phyloP scores from a whole-genome alignment of 2,329 filamentous ascomycete genomes.

The Ceratocystis albifundus region DNA sequence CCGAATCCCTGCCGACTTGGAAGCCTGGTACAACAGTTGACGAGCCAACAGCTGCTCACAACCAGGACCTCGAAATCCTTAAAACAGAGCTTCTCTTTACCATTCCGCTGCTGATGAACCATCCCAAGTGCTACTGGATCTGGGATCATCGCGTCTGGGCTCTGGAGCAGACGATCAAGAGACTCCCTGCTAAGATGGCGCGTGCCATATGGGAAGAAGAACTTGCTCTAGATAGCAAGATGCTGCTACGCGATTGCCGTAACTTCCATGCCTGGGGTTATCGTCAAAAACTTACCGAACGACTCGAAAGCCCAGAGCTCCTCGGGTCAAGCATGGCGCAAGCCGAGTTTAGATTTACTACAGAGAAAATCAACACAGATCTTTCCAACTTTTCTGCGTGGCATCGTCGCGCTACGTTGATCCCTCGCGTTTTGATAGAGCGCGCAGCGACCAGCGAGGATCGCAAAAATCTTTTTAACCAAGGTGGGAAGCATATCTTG shows the following conservation, averaged over 20 bases:
- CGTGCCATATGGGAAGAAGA: conserved; percentile 71
- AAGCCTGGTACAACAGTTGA: conserved; percentile 46
- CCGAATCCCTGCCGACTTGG: conserved; percentile 38
- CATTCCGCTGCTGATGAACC: conserved; percentile 70
- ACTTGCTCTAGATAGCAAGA: conserved; percentile 69
- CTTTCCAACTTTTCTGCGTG: conserved; percentile 95
- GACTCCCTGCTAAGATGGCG: conserved; percentile 46
- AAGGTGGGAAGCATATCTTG: conserved; percentile 39
- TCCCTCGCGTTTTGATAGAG: conserved; percentile 62
- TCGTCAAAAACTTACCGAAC: conserved; percentile 62
- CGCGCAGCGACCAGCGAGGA: conserved; percentile 50
- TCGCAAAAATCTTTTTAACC: conserved; percentile 58
- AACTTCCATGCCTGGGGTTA: conserved; percentile 99
- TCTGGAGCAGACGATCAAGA: conserved; percentile 55
- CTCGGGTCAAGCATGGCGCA: conserved; percentile 56
- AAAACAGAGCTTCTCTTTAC: conserved; percentile 68
- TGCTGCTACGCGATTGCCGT: conserved; percentile 72
- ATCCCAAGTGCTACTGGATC: conserved; percentile 98
- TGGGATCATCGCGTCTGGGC: conserved; percentile 94
- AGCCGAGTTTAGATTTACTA: conserved; percentile 79
- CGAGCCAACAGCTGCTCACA: conserved; percentile 25
- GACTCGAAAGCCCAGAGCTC: conserved; percentile 52
- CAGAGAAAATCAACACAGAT: conserved; percentile 71
- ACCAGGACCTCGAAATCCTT: conserved; percentile 41
- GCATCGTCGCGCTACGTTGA: conserved; percentile 81